Evolutionary conservation across 495 filamentous ascomycete genomes (phyloP).

Genomic region (Penicillium verhagenii): DNA sequence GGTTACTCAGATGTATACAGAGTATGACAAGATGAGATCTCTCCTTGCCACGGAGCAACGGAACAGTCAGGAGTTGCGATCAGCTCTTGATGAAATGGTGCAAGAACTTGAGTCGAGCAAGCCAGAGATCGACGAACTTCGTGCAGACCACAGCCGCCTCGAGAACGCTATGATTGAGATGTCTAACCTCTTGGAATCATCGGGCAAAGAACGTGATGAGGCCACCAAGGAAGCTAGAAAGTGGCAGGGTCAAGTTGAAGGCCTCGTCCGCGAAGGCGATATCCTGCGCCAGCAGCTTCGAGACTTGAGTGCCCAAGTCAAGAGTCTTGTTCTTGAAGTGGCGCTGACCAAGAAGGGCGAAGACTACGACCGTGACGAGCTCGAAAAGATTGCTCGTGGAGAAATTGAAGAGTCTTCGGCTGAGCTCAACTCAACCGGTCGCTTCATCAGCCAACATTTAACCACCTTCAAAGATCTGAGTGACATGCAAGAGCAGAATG

Average conservation of each 20-base stretch:
- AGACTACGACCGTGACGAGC: slow-evolving; percentile 65
- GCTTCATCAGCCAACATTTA: slow-evolving; percentile 80
- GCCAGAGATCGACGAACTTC: slow-evolving; percentile 62
- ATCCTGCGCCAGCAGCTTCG: slow-evolving; percentile 85
- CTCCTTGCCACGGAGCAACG: slow-evolving; percentile 65
- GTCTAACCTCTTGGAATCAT: slow-evolving; percentile 63
- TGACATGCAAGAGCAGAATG: slow-evolving; percentile 87
- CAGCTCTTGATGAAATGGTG: slow-evolving; percentile 78
- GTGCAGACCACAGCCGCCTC: slow-evolving; percentile 52
- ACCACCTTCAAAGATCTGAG: slow-evolving; percentile 78
- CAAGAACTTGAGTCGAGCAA: slow-evolving; percentile 56
- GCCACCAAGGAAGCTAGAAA: slow-evolving; percentile 64
- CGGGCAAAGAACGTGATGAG: slow-evolving; percentile 54
- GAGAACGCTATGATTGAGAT: slow-evolving; percentile 74
- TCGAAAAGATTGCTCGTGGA: slow-evolving; percentile 70
- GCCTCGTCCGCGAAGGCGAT: slow-evolving; percentile 68
- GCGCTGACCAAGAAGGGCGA: slow-evolving; percentile 76
- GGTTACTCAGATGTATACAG: slow-evolving; percentile 66
- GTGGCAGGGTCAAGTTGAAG: slow-evolving; percentile 68
- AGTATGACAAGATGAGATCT: slow-evolving; percentile 60
- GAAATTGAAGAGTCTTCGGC: slow-evolving; percentile 56
- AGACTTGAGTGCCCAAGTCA: slow-evolving; percentile 85
- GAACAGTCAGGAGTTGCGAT: slow-evolving; percentile 65
- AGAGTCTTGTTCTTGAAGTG: slow-evolving; percentile 80
- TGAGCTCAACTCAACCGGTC: slow-evolving; percentile 74